Percentiles rank a stretch among this genome's conserved stretches.
Evolutionary conservation across 2,329 filamentous ascomycete genomes (phyloP).

Genomic region (Claviceps purpurea): DNA sequence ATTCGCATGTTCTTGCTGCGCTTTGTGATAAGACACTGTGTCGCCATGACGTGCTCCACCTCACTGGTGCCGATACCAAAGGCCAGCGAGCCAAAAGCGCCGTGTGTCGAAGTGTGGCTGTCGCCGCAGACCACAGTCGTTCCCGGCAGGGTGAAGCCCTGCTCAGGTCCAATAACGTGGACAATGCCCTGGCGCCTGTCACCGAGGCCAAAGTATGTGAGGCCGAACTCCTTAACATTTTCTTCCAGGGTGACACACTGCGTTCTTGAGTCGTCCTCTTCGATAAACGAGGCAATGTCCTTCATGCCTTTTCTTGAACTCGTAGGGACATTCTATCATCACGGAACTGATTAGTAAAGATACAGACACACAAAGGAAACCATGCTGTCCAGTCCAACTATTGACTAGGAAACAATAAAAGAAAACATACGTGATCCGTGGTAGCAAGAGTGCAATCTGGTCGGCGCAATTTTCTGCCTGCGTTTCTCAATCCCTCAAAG

Average conservation of each 20-base stretch:
- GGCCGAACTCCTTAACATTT: slow-evolving; percentile 90
- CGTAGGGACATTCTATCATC: slow-evolving; percentile 74
- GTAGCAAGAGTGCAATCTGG: slow-evolving; percentile 95
- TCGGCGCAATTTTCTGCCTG: slow-evolving; percentile 73
- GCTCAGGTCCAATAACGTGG: slow-evolving; percentile 95
- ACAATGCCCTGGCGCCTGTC: slow-evolving; percentile 98
- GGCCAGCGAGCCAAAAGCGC: slow-evolving; percentile 85
- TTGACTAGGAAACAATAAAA: background rate
- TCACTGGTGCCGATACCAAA: slow-evolving; percentile 97
- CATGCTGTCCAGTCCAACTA: no score
- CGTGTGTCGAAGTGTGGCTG: slow-evolving; percentile 95
- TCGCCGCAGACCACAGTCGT: slow-evolving; percentile 97
- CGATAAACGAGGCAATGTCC: slow-evolving; percentile 84
- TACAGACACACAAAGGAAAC: no score
- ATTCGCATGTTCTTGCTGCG: slow-evolving; percentile 98
- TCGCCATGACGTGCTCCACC: slow-evolving; percentile 95
- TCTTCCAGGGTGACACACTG: slow-evolving; percentile 95
- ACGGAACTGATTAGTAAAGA: slow-evolving; percentile 6
- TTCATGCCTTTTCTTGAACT: slow-evolving; percentile 83
- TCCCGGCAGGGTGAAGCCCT: slow-evolving; percentile 93
- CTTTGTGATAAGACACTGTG: slow-evolving; percentile 87
- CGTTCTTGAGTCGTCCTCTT: slow-evolving; percentile 82
- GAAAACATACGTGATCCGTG: slow-evolving; percentile 72
- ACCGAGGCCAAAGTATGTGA: slow-evolving; percentile 93
- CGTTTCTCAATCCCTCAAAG: slow-evolving; percentile 89